Evolutionary conservation across 495 filamentous ascomycete genomes (phyloP).

Genomic region (Daldinia concentrica): DNA sequence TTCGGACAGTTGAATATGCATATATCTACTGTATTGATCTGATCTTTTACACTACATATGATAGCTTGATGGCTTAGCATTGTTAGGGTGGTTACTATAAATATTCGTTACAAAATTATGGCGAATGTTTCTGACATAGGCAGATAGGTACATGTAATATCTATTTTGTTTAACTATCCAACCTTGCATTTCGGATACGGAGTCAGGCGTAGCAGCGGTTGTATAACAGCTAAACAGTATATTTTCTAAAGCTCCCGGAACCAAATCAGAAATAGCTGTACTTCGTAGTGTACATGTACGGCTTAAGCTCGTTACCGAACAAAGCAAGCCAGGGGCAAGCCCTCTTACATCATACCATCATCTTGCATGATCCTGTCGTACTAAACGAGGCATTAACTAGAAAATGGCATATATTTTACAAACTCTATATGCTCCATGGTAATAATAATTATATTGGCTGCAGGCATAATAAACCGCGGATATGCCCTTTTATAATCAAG

Average conservation of each 20-base stretch:
- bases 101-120: slow-evolving; percentile 22
- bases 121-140: slow-evolving; percentile 8
- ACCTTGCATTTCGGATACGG: too few relatives aligned
- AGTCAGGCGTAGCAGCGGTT: too few relatives aligned
- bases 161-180: too few relatives aligned
- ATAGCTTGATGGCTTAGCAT: slow-evolving; percentile 21
- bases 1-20: slow-evolving; percentile 3
- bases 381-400: background rate
- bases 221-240: background rate
- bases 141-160: background rate
- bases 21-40: slow-evolving; percentile 6
- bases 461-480: background rate
- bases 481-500: background rate
- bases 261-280: background rate
- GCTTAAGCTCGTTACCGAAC: background rate
- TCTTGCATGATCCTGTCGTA: slow-evolving; percentile 26
- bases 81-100: slow-evolving; percentile 39
- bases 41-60: background rate
- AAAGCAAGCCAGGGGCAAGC: slow-evolving; percentile 6
- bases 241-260: background rate
- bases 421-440: too few relatives aligned
- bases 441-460: slow-evolving; percentile 1
- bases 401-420: slow-evolving; percentile 3
- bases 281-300: background rate
- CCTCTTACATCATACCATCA: slow-evolving; percentile 23